A percentile compares a stretch with the other conserved stretches of the same genome.
These are phyloP conservation scores for Collybia mongolica DNA, from an alignment of 768 basidiomycete species.

Conservation along the genomic window DNA sequence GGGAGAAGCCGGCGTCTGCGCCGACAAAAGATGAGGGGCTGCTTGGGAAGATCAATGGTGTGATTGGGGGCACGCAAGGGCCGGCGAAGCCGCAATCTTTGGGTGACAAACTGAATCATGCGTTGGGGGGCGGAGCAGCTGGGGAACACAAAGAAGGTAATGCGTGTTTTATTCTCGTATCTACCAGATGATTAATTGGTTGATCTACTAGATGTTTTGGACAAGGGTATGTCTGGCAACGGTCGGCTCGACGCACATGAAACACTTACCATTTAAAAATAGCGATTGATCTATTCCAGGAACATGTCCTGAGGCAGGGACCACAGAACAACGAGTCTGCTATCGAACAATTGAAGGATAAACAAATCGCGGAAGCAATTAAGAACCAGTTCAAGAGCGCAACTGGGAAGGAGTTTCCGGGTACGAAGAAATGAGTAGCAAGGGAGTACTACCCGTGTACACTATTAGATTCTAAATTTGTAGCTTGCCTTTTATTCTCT, in stretches of 20 bases:
- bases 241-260: not conserved
- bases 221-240: conserved; percentile 25
- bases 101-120: conserved; percentile 27
- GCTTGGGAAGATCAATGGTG: no score
- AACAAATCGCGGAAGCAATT: conserved; percentile 39
- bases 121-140: conserved; percentile 27
- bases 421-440: conserved; percentile 24
- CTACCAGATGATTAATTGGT: no score
- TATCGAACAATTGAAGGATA: conserved; percentile 40
- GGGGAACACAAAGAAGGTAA: conserved; percentile 35
- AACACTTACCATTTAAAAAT: not conserved
- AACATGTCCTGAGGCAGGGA: conserved; percentile 32
- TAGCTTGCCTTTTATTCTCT: no score
- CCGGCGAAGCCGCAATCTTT: conserved; percentile 2
- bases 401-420: conserved; percentile 38
- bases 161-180: no score
- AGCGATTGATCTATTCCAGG: conserved; percentile 41
- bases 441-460: no score
- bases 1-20: conserved; percentile 1
- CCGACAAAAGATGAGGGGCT: no score
- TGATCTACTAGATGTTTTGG: conserved; percentile 26
- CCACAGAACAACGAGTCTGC: conserved; percentile 41
- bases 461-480: no score
- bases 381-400: conserved; percentile 28
- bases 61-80: no score